Evolutionary conservation across 176 grass and related monocot genomes (phyloP).

Genomic region (Hordeum vulgare): DNA sequence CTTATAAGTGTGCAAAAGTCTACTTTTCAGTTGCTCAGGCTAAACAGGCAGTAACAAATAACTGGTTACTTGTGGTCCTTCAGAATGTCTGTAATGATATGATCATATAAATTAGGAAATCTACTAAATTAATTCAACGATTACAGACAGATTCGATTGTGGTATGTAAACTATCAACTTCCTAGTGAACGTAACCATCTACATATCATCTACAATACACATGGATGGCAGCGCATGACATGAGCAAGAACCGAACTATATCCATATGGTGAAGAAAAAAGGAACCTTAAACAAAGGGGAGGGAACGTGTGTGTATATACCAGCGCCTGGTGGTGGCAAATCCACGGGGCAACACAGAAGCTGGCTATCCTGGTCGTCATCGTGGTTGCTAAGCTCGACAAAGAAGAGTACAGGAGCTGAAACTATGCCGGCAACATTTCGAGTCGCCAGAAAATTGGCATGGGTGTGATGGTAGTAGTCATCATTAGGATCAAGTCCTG

Average conservation of each 20-base stretch:
- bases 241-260: neutral
- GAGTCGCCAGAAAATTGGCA: constrained; percentile 2
- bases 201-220: no score
- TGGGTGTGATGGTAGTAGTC: neutral
- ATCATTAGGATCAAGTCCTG: neutral
- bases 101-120: no score
- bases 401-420: neutral
- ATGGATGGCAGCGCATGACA: no score
- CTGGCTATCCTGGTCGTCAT: neutral
- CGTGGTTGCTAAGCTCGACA: neutral
- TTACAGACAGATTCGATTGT: no score
- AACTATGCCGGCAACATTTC: neutral
- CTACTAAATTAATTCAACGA: no score
- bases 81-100: no score
- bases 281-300: neutral
- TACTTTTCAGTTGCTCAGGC: neutral
- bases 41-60: neutral
- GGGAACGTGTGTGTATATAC: neutral
- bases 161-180: no score
- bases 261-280: neutral
- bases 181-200: no score
- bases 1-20: neutral
- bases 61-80: neutral
- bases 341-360: neutral
- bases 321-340: neutral